A percentile compares a stretch with the other conserved stretches of the same genome.
Evolutionary conservation across 495 filamentous ascomycete species (phyloP).

Genomic region (Pseudotulostoma volvatum): DNA sequence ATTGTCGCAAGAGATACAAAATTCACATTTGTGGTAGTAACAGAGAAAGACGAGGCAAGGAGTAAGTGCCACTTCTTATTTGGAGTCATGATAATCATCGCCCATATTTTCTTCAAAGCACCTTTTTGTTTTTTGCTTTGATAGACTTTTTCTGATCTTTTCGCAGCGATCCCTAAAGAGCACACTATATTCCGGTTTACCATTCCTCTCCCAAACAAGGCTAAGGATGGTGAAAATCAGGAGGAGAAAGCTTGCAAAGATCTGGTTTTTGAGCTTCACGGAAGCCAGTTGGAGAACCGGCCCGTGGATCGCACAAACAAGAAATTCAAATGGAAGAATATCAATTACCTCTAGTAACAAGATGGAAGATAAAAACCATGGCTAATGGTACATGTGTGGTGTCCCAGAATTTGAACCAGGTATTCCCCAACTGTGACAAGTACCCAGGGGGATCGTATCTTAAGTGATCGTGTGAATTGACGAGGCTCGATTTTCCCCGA

Average conservation of each 20-base stretch:
- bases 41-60: constrained; percentile 41
- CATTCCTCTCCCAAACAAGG: constrained; percentile 34
- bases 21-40: constrained; percentile 74
- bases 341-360: constrained; percentile 51
- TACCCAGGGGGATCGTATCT: too few relatives aligned
- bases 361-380: too few relatives aligned
- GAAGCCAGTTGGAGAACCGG: constrained; percentile 69
- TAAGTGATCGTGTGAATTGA: too few relatives aligned
- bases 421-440: too few relatives aligned
- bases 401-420: too few relatives aligned
- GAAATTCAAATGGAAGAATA: constrained; percentile 71
- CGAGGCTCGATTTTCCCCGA: too few relatives aligned
- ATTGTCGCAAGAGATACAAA: constrained; percentile 82
- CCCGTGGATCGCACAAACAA: constrained; percentile 73
- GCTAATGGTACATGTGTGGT: too few relatives aligned
- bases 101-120: too few relatives aligned
- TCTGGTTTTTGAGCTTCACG: constrained; percentile 74
- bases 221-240: constrained; percentile 5
- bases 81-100: too few relatives aligned
- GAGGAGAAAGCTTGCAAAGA: constrained; percentile 9
- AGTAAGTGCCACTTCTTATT: too few relatives aligned
- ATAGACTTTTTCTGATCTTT: background rate
- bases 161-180: constrained; percentile 64
- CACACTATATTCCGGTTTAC: constrained; percentile 69
- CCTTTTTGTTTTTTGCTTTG: constrained; percentile 1